phyloP scores from a whole-genome alignment of 441 rosid genomes.

The Euphorbia schlechtendalii region DNA sequence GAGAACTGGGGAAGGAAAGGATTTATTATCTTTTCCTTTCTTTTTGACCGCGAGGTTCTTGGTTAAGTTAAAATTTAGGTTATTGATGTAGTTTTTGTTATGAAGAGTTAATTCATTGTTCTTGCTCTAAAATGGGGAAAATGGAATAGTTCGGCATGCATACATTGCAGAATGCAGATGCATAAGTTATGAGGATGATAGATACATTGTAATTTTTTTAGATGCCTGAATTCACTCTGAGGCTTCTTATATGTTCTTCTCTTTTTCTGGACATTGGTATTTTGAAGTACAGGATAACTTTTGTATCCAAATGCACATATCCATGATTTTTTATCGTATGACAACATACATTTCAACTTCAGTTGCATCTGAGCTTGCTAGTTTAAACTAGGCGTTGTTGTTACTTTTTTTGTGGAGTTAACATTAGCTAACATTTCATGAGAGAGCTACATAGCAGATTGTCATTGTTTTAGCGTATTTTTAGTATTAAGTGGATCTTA shows the following conservation, averaged over 20 bases:
- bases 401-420: too few species aligned
- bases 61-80: slow-evolving; percentile 8
- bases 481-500: not conserved
- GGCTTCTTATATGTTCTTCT: too few species aligned
- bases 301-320: too few species aligned
- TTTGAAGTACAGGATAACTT: too few species aligned
- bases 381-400: too few species aligned
- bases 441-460: not conserved
- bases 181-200: not conserved
- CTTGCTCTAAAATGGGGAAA: not conserved
- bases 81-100: slow-evolving; percentile 4
- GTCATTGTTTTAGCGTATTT: not conserved
- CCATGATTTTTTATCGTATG: too few species aligned
- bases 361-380: too few species aligned
- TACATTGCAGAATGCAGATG: not conserved
- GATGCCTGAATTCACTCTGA: too few species aligned
- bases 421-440: too few species aligned
- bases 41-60: not conserved
- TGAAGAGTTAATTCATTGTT: not conserved
- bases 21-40: not conserved
- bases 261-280: too few species aligned
- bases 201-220: too few species aligned
- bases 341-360: too few species aligned
- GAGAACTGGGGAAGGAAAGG: not conserved
- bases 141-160: not conserved